Evolutionary conservation across 768 basidiomycete species (phyloP).

Genomic region (Cystoderma amianthinum): DNA sequence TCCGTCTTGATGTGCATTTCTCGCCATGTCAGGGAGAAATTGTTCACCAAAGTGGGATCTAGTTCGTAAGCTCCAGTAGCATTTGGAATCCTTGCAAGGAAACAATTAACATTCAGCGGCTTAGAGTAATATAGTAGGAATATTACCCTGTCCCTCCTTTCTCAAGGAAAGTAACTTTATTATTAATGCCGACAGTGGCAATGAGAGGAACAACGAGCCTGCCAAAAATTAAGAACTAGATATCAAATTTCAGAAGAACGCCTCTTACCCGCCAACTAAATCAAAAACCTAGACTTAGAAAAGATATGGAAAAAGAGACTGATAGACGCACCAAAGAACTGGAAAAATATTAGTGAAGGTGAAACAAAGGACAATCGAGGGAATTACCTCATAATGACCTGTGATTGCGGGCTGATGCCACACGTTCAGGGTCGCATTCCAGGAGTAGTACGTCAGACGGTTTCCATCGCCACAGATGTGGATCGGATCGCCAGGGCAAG

Average conservation of each 20-base stretch:
- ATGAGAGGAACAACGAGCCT: constrained; percentile 70
- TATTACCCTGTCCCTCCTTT: constrained; percentile 56
- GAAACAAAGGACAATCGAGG: constrained; percentile 1
- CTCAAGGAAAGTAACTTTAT: constrained; percentile 77
- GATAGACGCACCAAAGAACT: constrained; percentile 39
- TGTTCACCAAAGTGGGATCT: constrained; percentile 47
- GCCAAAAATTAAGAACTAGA: constrained; percentile 1
- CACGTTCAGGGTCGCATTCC: constrained; percentile 43
- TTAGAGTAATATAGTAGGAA: neutral
- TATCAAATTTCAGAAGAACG: constrained; percentile 5
- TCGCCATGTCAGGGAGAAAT: constrained; percentile 58
- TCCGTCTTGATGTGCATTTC: constrained; percentile 72
- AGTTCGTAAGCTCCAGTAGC: constrained; percentile 77
- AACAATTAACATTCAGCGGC: neutral
- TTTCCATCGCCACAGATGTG: constrained; percentile 61
- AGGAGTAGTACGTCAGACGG: constrained; percentile 47
- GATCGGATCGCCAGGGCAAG: constrained; percentile 66
- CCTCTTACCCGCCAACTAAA: constrained; percentile 41
- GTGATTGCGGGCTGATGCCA: constrained; percentile 64
- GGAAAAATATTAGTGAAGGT: constrained; percentile 4
- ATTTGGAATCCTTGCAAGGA: constrained; percentile 36
- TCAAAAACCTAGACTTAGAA: constrained; percentile 3
- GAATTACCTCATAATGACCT: constrained; percentile 62
- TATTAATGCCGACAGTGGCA: constrained; percentile 72
- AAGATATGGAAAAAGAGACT: neutral